Conservation (phyloP, 2,329 filamentous ascomycete genomes). For the Cladorrhinum sp. region DNA sequence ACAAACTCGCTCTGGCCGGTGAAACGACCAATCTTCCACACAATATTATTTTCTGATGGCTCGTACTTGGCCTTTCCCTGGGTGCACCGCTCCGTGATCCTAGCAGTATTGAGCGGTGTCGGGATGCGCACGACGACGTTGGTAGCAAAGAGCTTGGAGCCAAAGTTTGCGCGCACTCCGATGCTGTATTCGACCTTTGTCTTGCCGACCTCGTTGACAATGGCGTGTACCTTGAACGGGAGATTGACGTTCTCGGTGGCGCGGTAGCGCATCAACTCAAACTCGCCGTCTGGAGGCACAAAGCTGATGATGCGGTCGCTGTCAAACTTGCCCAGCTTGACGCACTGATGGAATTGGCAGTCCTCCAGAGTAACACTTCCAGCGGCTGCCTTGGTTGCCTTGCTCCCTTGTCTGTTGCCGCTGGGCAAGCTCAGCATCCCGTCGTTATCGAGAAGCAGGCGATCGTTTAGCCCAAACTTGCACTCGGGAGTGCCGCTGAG, state of each 20-base stretch:
- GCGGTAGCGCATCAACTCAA: slow-evolving; percentile 97
- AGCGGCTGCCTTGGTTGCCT: slow-evolving; percentile 91
- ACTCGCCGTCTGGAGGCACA: slow-evolving; percentile 93
- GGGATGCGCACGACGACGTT: slow-evolving; percentile 94
- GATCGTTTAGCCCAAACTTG: slow-evolving; percentile 97
- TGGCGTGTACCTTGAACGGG: slow-evolving; percentile 97
- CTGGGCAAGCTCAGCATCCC: slow-evolving; percentile 63
- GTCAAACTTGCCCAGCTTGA: slow-evolving; percentile 96
- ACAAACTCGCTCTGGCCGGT: slow-evolving; percentile 97
- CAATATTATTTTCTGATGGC: slow-evolving; percentile 94
- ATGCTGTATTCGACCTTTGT: slow-evolving; percentile 99
- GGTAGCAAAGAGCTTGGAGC: slow-evolving; percentile 91
- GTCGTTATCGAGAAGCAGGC: slow-evolving; percentile 81
- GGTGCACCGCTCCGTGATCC: slow-evolving; percentile 86
- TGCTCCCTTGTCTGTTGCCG: slow-evolving; percentile 75
- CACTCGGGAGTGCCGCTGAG: slow-evolving; percentile 95
- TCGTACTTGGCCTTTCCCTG: slow-evolving; percentile 99
- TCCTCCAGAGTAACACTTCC: slow-evolving; percentile 95
- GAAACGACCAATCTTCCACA: slow-evolving; percentile 99
- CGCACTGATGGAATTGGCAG: slow-evolving; percentile 98
- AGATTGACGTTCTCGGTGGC: slow-evolving; percentile 98
- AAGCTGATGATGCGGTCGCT: slow-evolving; percentile 96
- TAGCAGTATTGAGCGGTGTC: slow-evolving; percentile 92
- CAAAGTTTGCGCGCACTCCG: slow-evolving; percentile 94
- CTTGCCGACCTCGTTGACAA: slow-evolving; percentile 95